Evolutionary conservation across 768 basidiomycete genomes (phyloP).

Genomic region (Boletus insuetus): DNA sequence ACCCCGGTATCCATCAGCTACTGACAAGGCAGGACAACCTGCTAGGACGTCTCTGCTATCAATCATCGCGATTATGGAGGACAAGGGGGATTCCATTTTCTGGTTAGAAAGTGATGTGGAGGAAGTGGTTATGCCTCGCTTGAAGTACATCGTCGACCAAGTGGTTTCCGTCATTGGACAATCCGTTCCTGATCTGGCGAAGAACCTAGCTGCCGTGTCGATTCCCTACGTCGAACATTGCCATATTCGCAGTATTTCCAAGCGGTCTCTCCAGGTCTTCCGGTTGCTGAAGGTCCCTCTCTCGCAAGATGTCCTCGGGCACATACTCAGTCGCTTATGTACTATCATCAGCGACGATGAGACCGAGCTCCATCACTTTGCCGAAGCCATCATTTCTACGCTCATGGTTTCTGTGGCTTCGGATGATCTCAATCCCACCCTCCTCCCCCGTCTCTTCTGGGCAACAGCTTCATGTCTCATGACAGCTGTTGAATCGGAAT

Average conservation of each 20-base stretch:
- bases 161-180: conserved; percentile 68
- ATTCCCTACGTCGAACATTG: conserved; percentile 85
- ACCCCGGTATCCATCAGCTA: conserved; percentile 71
- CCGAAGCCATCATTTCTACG: conserved; percentile 77
- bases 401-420: conserved; percentile 60
- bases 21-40: conserved; percentile 52
- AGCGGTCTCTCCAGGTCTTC: conserved; percentile 88
- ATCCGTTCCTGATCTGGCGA: conserved; percentile 63
- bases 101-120: conserved; percentile 73
- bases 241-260: conserved; percentile 80
- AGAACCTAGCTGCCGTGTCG: conserved; percentile 78
- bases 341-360: conserved; percentile 79
- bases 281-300: conserved; percentile 73
- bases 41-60: conserved; percentile 49
- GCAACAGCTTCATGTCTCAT: conserved; percentile 75
- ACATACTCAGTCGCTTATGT: conserved; percentile 78
- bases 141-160: conserved; percentile 64
- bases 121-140: conserved; percentile 57
- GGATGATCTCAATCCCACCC: conserved; percentile 52
- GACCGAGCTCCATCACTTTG: conserved; percentile 76
- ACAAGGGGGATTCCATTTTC: conserved; percentile 52
- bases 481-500: conserved; percentile 82
- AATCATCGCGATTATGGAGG: conserved; percentile 53
- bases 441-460: conserved; percentile 88
- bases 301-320: conserved; percentile 68